A percentile compares a stretch with the other conserved stretches of the same genome.
Conservation (phyloP, 208 protist genomes). For the Trypanosoma boissoni region DNA sequence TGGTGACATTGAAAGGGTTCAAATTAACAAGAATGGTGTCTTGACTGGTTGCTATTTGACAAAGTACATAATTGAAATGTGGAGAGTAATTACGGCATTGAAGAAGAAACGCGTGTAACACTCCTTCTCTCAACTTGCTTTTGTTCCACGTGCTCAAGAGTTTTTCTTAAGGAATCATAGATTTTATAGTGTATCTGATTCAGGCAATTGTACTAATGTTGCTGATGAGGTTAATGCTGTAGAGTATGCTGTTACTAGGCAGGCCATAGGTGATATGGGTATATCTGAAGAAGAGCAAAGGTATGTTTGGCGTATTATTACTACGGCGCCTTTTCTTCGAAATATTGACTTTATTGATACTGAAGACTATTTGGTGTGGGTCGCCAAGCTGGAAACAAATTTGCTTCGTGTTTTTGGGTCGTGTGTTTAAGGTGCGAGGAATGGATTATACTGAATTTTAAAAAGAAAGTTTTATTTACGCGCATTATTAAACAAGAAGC, state of each 20-base stretch:
- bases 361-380: slow-evolving; percentile 15
- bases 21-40: slow-evolving; percentile 43
- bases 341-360: slow-evolving; percentile 55
- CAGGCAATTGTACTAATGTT: slow-evolving; percentile 28
- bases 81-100: slow-evolving; percentile 54
- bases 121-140: slow-evolving; percentile 77
- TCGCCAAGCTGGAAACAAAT: slow-evolving; percentile 23
- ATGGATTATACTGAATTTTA: slow-evolving; percentile 26
- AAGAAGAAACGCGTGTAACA: slow-evolving; percentile 80
- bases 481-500: slow-evolving; percentile 20
- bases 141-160: slow-evolving; percentile 19
- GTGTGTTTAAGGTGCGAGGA: slow-evolving; percentile 29
- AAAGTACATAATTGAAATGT: slow-evolving; percentile 81
- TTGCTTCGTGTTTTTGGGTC: slow-evolving; percentile 20
- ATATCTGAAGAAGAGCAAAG: slow-evolving; percentile 50
- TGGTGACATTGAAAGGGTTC: slow-evolving; percentile 75
- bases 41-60: slow-evolving; percentile 44
- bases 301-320: slow-evolving; percentile 41
- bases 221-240: slow-evolving; percentile 42
- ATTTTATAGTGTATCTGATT: slow-evolving; percentile 27
- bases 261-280: slow-evolving; percentile 55
- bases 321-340: slow-evolving; percentile 69
- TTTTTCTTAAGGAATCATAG: slow-evolving; percentile 19
- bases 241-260: slow-evolving; percentile 22
- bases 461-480: slow-evolving; percentile 26